Percentiles rank a stretch among this genome's conserved stretches.
These are phyloP conservation scores for Quercus wislizeni DNA, from an alignment of 306 rosid genomes.

Conservation along the genomic window DNA sequence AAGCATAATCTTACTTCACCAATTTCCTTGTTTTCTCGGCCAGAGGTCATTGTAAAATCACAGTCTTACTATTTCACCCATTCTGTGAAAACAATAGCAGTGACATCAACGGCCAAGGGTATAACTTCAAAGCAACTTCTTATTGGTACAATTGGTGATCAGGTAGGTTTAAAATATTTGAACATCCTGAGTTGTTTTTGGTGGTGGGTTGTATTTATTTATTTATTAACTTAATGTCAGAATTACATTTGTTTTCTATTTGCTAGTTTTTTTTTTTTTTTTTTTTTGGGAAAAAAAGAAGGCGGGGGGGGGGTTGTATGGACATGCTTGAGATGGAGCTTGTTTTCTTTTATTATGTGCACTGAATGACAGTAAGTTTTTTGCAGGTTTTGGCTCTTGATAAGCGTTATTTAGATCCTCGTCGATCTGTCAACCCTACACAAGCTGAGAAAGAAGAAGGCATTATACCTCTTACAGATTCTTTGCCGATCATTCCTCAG, in stretches of 20 bases:
- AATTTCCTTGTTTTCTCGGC: constrained; percentile 81
- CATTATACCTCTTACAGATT: constrained; percentile 89
- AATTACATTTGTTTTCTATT: neutral
- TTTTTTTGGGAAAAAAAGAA: neutral
- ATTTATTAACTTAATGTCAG: neutral
- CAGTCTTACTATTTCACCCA: constrained; percentile 88
- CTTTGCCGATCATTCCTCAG: constrained; percentile 92
- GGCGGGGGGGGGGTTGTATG: neutral
- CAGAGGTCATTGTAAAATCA: constrained; percentile 71
- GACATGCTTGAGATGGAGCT: neutral
- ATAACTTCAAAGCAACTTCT: constrained; percentile 96
- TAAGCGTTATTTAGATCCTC: constrained; percentile 87
- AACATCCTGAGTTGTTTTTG: constrained; percentile 1
- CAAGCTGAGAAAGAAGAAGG: constrained; percentile 96
- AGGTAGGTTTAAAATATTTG: constrained; percentile 49
- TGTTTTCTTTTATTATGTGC: neutral
- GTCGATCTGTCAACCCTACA: constrained; percentile 78
- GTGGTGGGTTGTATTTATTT: neutral
- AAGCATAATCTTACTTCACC: constrained; percentile 97
- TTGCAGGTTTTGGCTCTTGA: constrained; percentile 91
- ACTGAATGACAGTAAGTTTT: constrained; percentile 10
- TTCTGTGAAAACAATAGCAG: constrained; percentile 86
- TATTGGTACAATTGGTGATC: constrained; percentile 88
- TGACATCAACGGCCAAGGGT: constrained; percentile 92
- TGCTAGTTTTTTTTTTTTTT: neutral